These are phyloP conservation scores for Coffea eugenioides DNA, from an alignment of 257 asterid species.

Conservation along the genomic window DNA sequence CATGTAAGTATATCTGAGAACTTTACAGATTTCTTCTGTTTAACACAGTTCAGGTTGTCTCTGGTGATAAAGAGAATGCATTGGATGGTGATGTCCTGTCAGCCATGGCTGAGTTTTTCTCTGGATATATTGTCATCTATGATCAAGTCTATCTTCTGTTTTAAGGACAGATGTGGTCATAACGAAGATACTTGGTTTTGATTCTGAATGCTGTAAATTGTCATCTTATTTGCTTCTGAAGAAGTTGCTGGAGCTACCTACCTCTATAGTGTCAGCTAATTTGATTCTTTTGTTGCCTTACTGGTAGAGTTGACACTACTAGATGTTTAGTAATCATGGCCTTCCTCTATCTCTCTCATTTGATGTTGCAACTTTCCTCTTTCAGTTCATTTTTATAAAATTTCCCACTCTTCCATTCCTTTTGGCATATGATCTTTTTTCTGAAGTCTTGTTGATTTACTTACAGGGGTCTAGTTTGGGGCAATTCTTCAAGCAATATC, in stretches of 20 bases:
- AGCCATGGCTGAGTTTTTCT: background rate
- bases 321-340: background rate
- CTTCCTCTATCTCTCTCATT: background rate
- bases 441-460: constrained; percentile 12
- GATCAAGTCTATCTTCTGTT: background rate
- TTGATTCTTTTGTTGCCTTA: background rate
- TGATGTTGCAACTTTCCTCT: background rate
- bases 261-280: background rate
- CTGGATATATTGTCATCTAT: background rate
- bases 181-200: background rate
- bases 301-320: background rate
- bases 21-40: background rate
- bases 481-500: constrained; percentile 90
- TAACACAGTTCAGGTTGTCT: background rate
- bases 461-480: constrained; percentile 96
- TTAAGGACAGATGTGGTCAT: background rate
- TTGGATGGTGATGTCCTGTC: background rate
- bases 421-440: constrained; percentile 12
- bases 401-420: background rate
- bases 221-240: background rate
- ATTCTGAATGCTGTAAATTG: background rate
- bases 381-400: background rate
- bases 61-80: background rate
- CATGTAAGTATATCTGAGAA: constrained; percentile 57
- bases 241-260: too few species aligned